These are phyloP conservation scores for Daldinia vernicosa DNA, from an alignment of 495 filamentous ascomycete species.

Conservation along the genomic window DNA sequence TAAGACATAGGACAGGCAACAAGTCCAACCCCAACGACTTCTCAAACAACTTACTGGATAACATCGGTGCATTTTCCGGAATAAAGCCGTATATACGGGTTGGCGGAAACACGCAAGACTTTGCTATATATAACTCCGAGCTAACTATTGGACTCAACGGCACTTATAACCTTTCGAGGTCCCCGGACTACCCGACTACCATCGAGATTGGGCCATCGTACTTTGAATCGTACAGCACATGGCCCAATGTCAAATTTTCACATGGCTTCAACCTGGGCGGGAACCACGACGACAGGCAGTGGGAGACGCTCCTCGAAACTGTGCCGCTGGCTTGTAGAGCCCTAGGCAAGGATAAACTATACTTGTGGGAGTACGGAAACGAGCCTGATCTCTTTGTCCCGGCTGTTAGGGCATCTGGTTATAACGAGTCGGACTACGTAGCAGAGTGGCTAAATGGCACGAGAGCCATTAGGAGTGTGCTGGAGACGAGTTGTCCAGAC, in stretches of 20 bases:
- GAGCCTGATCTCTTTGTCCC: constrained; percentile 72
- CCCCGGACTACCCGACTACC: constrained; percentile 68
- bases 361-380: constrained; percentile 71
- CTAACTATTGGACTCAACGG: constrained; percentile 63
- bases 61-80: constrained; percentile 57
- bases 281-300: constrained; percentile 60
- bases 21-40: constrained; percentile 62
- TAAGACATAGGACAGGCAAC: constrained; percentile 51
- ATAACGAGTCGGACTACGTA: constrained; percentile 67
- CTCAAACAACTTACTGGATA: constrained; percentile 65
- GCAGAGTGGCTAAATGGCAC: constrained; percentile 69
- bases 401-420: constrained; percentile 62
- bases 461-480: constrained; percentile 55
- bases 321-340: constrained; percentile 69
- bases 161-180: constrained; percentile 59
- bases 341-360: constrained; percentile 58
- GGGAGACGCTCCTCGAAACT: constrained; percentile 63
- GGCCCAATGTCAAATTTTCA: constrained; percentile 63
- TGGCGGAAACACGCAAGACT: constrained; percentile 71
- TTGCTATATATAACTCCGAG: constrained; percentile 66
- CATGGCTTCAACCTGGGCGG: constrained; percentile 72
- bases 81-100: constrained; percentile 67
- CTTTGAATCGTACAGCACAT: constrained; percentile 73
- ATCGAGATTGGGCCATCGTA: constrained; percentile 68
- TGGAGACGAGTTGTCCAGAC: constrained; percentile 63